Evolutionary conservation across 345 rosid species (phyloP).

Genomic region (Aurinia saxatilis): DNA sequence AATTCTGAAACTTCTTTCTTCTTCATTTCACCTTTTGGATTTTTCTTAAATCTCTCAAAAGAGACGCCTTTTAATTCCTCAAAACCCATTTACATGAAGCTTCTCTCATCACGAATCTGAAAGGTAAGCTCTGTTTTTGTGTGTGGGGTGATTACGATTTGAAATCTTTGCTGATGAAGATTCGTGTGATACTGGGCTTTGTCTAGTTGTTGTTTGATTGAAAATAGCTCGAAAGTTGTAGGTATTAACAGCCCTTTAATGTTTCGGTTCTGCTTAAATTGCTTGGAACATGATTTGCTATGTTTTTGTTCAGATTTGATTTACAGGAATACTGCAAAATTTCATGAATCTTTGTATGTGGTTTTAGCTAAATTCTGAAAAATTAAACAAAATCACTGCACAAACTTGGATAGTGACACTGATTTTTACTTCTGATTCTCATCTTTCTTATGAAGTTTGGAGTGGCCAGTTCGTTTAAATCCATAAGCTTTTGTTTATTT

Average conservation of each 20-base stretch:
- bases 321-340: no score
- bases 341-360: no score
- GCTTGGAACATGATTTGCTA: not conserved
- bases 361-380: not conserved
- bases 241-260: no score
- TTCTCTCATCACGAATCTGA: conserved; percentile 5
- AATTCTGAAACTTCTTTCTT: conserved; percentile 13
- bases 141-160: not conserved
- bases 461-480: not conserved
- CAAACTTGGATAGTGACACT: not conserved
- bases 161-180: not conserved
- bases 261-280: no score
- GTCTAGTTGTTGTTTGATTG: not conserved
- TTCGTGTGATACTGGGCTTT: not conserved
- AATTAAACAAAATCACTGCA: not conserved
- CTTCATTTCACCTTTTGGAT: not conserved
- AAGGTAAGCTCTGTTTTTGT: not conserved
- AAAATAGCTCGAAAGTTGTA: not conserved
- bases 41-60: not conserved
- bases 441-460: not conserved
- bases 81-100: not conserved
- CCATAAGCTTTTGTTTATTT: conserved; percentile 1
- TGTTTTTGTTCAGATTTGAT: not conserved
- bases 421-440: not conserved
- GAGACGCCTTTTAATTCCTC: not conserved